These are phyloP conservation scores for Ceraceosorus bombacis DNA, from an alignment of 1,284 basidiomycete species.

Conservation along the genomic window DNA sequence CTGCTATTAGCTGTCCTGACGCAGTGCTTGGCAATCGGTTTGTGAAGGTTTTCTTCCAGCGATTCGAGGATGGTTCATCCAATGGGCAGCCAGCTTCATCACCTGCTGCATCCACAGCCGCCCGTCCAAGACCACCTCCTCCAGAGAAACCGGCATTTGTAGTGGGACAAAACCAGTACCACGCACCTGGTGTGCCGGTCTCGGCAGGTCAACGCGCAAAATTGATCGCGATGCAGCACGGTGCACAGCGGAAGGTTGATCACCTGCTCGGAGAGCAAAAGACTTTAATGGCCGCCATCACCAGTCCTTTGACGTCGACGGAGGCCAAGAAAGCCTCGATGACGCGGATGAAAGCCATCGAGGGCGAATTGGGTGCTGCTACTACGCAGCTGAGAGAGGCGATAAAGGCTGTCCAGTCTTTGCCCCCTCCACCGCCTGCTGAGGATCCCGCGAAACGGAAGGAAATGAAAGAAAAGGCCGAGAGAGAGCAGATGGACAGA, in stretches of 20 bases:
- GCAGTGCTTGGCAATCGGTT: conserved; percentile 89
- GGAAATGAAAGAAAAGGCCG: conserved; percentile 60
- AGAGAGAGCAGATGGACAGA: conserved; percentile 67
- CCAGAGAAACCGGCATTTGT: conserved; percentile 30
- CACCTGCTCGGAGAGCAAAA: conserved; percentile 84
- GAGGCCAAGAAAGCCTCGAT: conserved; percentile 75
- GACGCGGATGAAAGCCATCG: conserved; percentile 66
- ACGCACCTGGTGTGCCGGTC: conserved; percentile 1
- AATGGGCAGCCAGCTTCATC: conserved; percentile 65
- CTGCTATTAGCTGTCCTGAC: conserved; percentile 84
- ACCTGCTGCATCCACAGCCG: conserved; percentile 69
- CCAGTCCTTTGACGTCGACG: conserved; percentile 59
- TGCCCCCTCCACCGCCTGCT: conserved; percentile 39
- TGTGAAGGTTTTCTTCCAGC: conserved; percentile 61
- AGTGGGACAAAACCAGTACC: conserved; percentile 40
- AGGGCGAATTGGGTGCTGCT: conserved; percentile 65
- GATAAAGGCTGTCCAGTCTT: conserved; percentile 39
- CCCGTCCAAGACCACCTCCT: conserved; percentile 33
- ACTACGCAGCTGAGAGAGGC: conserved; percentile 47
- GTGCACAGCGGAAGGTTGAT: conserved; percentile 69
- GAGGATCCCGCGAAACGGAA: conserved; percentile 52
- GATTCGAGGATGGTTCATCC: conserved; percentile 52
- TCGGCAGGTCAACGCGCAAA: conserved; percentile 14
- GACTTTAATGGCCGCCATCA: conserved; percentile 63
- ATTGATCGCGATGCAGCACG: conserved; percentile 53